phyloP scores from a whole-genome alignment of 1,284 basidiomycete genomes.

The Phlebopus sp. region DNA sequence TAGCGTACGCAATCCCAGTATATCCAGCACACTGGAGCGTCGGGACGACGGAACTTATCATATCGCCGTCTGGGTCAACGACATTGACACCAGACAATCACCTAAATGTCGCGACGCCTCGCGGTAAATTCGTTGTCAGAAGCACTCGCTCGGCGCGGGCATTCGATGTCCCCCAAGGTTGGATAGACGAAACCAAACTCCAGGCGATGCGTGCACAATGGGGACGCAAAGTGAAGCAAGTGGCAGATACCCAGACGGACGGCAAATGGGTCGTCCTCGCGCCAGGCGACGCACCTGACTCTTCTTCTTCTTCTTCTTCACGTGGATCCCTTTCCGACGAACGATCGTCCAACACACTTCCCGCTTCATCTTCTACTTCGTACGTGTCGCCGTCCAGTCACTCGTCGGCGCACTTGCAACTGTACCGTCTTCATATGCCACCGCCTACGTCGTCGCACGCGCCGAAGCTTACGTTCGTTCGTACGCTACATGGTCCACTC shows the following conservation, averaged over 20 bases:
- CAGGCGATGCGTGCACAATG: constrained; percentile 68
- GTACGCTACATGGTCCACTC: constrained; percentile 63
- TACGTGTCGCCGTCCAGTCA: constrained; percentile 38
- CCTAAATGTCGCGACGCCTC: not conserved
- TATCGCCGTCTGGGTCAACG: constrained; percentile 38
- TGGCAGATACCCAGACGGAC: constrained; percentile 72
- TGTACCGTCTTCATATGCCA: constrained; percentile 70
- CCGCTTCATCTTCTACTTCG: constrained; percentile 26
- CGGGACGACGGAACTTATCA: constrained; percentile 72
- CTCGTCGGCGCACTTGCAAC: constrained; percentile 58
- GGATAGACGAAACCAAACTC: constrained; percentile 65
- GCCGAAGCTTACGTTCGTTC: constrained; percentile 68
- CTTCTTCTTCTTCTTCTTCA: no score
- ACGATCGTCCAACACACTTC: constrained; percentile 20
- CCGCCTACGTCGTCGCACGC: constrained; percentile 41
- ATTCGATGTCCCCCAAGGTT: constrained; percentile 67
- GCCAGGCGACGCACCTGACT: constrained; percentile 42
- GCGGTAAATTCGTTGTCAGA: constrained; percentile 41
- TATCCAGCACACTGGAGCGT: constrained; percentile 79
- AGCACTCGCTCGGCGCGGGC: constrained; percentile 63
- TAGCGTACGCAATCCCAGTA: constrained; percentile 73
- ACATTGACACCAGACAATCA: constrained; percentile 14
- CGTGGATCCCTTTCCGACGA: constrained; percentile 9
- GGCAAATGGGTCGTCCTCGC: constrained; percentile 82
- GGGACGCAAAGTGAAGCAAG: constrained; percentile 63